A percentile compares a stretch with the other conserved stretches of the same genome.
Evolutionary conservation across 148 eudicot genomes (phyloP).

Genomic region (Rhododendron simsii): DNA sequence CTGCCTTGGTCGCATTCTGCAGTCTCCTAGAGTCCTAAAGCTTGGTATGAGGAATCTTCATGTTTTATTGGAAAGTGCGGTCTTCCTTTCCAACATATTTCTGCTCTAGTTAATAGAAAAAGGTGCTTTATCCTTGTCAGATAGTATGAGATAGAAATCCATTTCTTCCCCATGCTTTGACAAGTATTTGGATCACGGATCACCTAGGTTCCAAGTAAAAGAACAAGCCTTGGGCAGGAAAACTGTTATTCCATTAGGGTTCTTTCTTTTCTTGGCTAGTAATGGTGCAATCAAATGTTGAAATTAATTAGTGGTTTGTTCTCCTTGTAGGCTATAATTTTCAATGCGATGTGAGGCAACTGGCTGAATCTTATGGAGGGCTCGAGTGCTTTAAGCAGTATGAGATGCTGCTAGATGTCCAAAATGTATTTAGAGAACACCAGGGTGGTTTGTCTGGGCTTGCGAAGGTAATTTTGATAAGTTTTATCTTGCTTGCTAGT

Average conservation of each 20-base stretch:
- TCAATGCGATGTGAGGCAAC: constrained; percentile 79
- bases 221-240: not conserved
- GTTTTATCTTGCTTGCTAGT: not conserved
- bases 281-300: not conserved
- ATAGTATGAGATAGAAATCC: not conserved
- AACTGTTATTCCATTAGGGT: too few relatives aligned
- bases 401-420: constrained; percentile 92
- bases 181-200: not conserved
- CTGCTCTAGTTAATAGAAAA: not conserved
- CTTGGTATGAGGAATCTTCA: constrained; percentile 55
- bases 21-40: constrained; percentile 75
- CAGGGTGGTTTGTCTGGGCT: constrained; percentile 87
- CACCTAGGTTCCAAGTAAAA: not conserved
- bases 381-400: constrained; percentile 76
- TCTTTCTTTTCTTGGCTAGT: not conserved
- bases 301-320: not conserved
- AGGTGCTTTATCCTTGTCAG: not conserved
- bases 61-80: not conserved
- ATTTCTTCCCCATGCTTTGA: not conserved
- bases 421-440: constrained; percentile 81
- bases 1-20: constrained; percentile 74
- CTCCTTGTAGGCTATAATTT: constrained; percentile 74
- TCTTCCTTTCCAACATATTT: not conserved
- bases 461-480: constrained; percentile 47
- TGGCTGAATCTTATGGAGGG: constrained; percentile 63